phyloP scores from a whole-genome alignment of 2,329 filamentous ascomycete genomes.

The Madurella fahalii region DNA sequence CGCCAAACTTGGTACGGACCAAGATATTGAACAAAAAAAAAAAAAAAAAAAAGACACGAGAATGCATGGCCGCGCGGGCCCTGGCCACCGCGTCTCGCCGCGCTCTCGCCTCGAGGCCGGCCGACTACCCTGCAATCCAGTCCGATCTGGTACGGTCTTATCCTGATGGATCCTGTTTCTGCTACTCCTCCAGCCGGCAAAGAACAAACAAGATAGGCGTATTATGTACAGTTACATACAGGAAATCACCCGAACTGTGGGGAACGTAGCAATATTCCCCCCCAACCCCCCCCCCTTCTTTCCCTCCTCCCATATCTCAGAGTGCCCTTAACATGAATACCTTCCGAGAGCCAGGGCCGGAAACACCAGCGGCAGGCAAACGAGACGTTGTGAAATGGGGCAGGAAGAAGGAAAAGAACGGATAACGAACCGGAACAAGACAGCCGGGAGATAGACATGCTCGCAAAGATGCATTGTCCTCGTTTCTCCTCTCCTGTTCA shows the following conservation, averaged over 20 bases:
- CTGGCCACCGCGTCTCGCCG: neutral
- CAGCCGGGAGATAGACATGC: too few species aligned
- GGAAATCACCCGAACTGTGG: constrained; percentile 13
- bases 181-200: neutral
- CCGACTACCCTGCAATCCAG: neutral
- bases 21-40: neutral
- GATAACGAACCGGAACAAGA: too few species aligned
- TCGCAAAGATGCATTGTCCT: neutral
- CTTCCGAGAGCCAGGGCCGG: constrained; percentile 4
- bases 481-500: neutral
- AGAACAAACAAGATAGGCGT: neutral
- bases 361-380: constrained; percentile 1
- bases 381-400: too few species aligned
- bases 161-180: neutral
- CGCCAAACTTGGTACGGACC: constrained; percentile 9
- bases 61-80: neutral
- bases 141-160: neutral
- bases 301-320: too few species aligned
- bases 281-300: too few species aligned
- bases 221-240: constrained; percentile 3
- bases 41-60: constrained; percentile 3
- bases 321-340: neutral
- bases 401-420: too few species aligned
- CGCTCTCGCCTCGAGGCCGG: neutral
- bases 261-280: neutral